Evolutionary conservation across 371 early-diverging fungal species (phyloP).

Genomic region (Apophysomyces ossiformis): DNA sequence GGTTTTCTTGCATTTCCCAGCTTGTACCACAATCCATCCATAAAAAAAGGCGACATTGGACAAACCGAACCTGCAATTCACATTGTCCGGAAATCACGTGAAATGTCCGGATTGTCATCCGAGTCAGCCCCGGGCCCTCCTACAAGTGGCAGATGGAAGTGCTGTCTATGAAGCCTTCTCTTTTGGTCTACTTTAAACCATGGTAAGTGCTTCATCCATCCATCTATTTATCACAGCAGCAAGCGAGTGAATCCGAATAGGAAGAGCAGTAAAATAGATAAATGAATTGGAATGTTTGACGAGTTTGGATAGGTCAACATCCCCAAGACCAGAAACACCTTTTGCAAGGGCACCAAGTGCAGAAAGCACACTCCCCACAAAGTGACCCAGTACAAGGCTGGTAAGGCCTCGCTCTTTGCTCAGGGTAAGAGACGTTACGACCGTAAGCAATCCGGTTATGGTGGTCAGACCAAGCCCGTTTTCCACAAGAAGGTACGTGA

Average conservation of each 20-base stretch:
- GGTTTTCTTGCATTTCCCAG: not conserved
- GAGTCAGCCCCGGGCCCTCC: too few relatives aligned
- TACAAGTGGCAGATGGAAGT: slow-evolving; percentile 1
- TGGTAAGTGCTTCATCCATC: slow-evolving; percentile 31
- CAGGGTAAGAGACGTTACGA: slow-evolving; percentile 83
- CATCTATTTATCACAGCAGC: slow-evolving; percentile 11
- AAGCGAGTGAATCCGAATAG: slow-evolving; percentile 1
- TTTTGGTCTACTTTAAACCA: slow-evolving; percentile 32
- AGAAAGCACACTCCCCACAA: slow-evolving; percentile 98
- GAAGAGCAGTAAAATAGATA: slow-evolving; percentile 9
- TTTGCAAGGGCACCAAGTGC: slow-evolving; percentile 97
- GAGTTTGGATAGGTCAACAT: slow-evolving; percentile 84
- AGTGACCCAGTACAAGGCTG: slow-evolving; percentile 99
- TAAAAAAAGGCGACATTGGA: too few relatives aligned
- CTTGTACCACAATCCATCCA: not conserved
- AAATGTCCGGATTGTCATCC: too few relatives aligned
- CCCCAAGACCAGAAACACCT: slow-evolving; percentile 97
- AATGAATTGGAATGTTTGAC: not conserved
- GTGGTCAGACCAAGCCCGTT: slow-evolving; percentile 99
- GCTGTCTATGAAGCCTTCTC: slow-evolving; percentile 19
- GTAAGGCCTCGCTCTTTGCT: slow-evolving; percentile 97
- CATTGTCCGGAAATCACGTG: too few relatives aligned
- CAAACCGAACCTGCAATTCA: too few relatives aligned
- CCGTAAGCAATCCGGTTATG: slow-evolving; percentile 93
- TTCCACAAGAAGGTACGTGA: slow-evolving; percentile 75